Evolutionary conservation across 164 flowering plant species (phyloP).

Genomic region (grape (Vitis vinifera)): ASM3070453v1 NC_081818.1:5769001-5769500

Average conservation of each 20-base stretch:
- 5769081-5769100: not conserved
- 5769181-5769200: conserved; percentile 72
- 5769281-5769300: conserved; percentile 8
- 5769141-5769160: conserved; percentile 68
- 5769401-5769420: conserved; percentile 68
- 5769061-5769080: not conserved
- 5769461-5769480: conserved; percentile 44
- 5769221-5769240: conserved; percentile 1
- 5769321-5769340: conserved; percentile 93
- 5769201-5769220: conserved; percentile 88
- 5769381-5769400: conserved; percentile 67
- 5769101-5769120: not conserved
- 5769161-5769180: conserved; percentile 75
- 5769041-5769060: conserved; percentile 58
- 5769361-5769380: conserved; percentile 76
- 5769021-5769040: conserved; percentile 85
- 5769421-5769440: conserved; percentile 72
- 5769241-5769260: not conserved
- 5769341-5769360: conserved; percentile 97
- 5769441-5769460: conserved; percentile 92
- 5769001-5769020: conserved; percentile 99
- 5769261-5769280: not conserved
- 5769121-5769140: conserved; percentile 56
- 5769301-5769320: conserved; percentile 54
- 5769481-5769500: too few species aligned